Base-by-base conservation (phyloP, 2,329 filamentous ascomycete genomes). In the Colletotrichum melonis region DNA sequence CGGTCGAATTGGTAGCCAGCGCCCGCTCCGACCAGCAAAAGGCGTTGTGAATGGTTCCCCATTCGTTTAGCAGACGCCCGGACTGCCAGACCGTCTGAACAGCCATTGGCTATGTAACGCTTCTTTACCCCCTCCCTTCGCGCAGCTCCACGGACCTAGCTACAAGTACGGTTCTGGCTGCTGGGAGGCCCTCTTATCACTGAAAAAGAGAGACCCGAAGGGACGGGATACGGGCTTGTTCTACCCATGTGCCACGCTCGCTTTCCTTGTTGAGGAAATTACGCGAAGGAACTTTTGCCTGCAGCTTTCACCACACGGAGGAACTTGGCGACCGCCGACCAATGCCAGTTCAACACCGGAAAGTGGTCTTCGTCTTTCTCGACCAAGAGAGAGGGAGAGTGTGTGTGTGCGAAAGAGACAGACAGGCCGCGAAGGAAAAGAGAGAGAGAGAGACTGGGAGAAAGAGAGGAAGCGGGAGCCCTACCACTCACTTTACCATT, bases 271-370 rank as follows among this genome's bases (percentile, higher is more conserved):
- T 77, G 67, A 80, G 80, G 77, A 81, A 80, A 63, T 77, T 82
- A 80, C 78, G 78, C 81, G 78, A 83, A 75, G 82, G 81, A 81
- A 83, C 82, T 84, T 83, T 83, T 83, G 82, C 81, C 80, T 78
- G 78, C 78, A 77, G 78, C 80, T 78, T 78, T 78, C 78, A 78
- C 78, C 63, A 74, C 63, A 57, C 76, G 79, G 76, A 77, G 79
- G 79, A 78, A 78, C 81, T 82, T 82, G 81, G 78, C 79, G 74
- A 78, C 76, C 78, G 63, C 72, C 75, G 75, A 74, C 79, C 79
- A 67, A 75, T 76, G 69, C 73, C 63, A 63, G 55, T 63, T 56
- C 72, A 63, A 71, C 59, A 55, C 32, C 74, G 69, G 55, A 63
- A 69, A 67, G 68, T 75, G 69, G 67, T 67, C 69, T 60, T 67